Percentiles rank a stretch among this genome's conserved stretches.
Evolutionary conservation across 2,329 filamentous ascomycete species (phyloP).

Genomic region (Penicillium sp.): DNA sequence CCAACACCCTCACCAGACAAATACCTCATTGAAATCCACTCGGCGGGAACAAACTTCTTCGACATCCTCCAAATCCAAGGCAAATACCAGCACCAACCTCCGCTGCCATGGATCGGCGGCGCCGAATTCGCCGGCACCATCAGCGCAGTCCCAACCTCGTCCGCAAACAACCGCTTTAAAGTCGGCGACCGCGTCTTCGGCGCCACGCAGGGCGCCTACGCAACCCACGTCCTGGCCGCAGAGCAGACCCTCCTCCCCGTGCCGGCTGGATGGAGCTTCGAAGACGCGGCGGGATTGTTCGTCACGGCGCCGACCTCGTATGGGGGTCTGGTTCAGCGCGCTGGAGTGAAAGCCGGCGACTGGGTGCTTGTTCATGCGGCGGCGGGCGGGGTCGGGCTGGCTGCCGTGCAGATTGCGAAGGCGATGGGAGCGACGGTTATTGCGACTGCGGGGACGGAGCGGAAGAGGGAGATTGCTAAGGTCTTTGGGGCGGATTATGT

Average conservation of each 20-base stretch:
- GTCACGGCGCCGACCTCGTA: slow-evolving; percentile 91
- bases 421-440: slow-evolving; percentile 90
- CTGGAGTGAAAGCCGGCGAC: slow-evolving; percentile 74
- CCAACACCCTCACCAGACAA: slow-evolving; percentile 69
- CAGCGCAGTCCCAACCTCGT: slow-evolving; percentile 60
- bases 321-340: slow-evolving; percentile 74
- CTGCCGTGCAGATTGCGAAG: slow-evolving; percentile 91
- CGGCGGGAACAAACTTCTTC: slow-evolving; percentile 92
- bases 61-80: slow-evolving; percentile 92
- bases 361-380: slow-evolving; percentile 89
- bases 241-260: slow-evolving; percentile 71
- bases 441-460: slow-evolving; percentile 77
- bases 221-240: slow-evolving; percentile 66
- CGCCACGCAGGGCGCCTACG: slow-evolving; percentile 80
- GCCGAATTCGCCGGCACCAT: slow-evolving; percentile 83
- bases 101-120: slow-evolving; percentile 83
- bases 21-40: slow-evolving; percentile 84
- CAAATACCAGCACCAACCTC: slow-evolving; percentile 90
- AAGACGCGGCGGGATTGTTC: slow-evolving; percentile 83
- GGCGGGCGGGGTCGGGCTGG: slow-evolving; percentile 85
- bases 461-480: slow-evolving; percentile 76
- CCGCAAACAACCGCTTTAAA: slow-evolving; percentile 61
- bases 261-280: slow-evolving; percentile 76
- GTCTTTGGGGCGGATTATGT: slow-evolving; percentile 81
- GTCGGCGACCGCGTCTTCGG: slow-evolving; percentile 84